Percentiles rank a stretch among this genome's conserved stretches.
These are phyloP conservation scores for Pyrenochaeta sp. DNA, from an alignment of 2,329 filamentous ascomycete genomes.

Conservation along the genomic window DNA sequence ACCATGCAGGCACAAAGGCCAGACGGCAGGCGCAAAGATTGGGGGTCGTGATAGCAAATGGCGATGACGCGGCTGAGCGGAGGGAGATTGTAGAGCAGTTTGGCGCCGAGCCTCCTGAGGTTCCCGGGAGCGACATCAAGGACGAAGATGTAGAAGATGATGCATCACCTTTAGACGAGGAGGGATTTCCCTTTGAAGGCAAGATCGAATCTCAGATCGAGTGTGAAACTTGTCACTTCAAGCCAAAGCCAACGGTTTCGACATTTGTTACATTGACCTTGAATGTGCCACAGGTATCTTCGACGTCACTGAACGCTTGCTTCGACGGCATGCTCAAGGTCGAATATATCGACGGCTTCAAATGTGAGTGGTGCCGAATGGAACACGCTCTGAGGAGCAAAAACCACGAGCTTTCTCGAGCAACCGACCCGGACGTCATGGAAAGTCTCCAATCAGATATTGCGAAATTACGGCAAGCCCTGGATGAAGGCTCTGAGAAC, in stretches of 20 bases:
- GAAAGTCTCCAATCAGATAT: slow-evolving; percentile 66
- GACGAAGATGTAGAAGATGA: slow-evolving; percentile 39
- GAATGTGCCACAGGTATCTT: slow-evolving; percentile 81
- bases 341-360: slow-evolving; percentile 96
- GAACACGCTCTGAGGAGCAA: slow-evolving; percentile 76
- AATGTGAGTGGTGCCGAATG: slow-evolving; percentile 92
- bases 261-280: slow-evolving; percentile 92
- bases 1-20: slow-evolving; percentile 82
- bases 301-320: slow-evolving; percentile 83
- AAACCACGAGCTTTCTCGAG: slow-evolving; percentile 64
- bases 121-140: slow-evolving; percentile 38
- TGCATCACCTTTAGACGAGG: slow-evolving; percentile 55
- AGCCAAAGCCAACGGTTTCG: slow-evolving; percentile 82
- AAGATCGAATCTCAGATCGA: slow-evolving; percentile 94
- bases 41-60: slow-evolving; percentile 27
- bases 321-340: slow-evolving; percentile 95
- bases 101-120: slow-evolving; percentile 23
- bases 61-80: slow-evolving; percentile 26
- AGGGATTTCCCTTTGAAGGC: slow-evolving; percentile 91
- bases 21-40: slow-evolving; percentile 63
- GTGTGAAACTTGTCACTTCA: slow-evolving; percentile 88
- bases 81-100: slow-evolving; percentile 37
- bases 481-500: slow-evolving; percentile 83
- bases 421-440: slow-evolving; percentile 47
- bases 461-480: slow-evolving; percentile 70